phyloP scores from a whole-genome alignment of 2,329 filamentous ascomycete species.

The Neonectria sp. region DNA sequence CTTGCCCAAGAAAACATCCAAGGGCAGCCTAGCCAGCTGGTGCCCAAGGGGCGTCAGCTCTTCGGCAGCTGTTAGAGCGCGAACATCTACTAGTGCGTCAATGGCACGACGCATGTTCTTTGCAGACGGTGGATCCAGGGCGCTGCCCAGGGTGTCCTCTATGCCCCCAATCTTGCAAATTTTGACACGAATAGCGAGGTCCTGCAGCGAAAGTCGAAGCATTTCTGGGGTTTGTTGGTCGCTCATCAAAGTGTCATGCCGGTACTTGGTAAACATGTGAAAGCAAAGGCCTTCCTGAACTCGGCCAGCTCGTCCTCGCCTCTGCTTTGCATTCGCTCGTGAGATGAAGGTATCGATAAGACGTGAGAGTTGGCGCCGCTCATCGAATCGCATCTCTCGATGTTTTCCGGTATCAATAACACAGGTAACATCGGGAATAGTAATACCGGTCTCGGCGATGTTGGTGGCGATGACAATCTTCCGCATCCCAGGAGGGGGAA shows the following conservation, averaged over 20 bases:
- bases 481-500: conserved; percentile 84
- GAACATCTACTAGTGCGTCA: conserved; percentile 93
- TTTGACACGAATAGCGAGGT: conserved; percentile 95
- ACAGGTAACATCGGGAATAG: conserved; percentile 97
- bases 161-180: conserved; percentile 97
- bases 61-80: conserved; percentile 85
- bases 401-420: conserved; percentile 98
- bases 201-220: conserved; percentile 92
- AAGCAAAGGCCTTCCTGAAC: conserved; percentile 97
- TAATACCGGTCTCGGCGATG: conserved; percentile 98
- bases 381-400: conserved; percentile 97
- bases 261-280: conserved; percentile 92
- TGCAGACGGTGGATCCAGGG: conserved; percentile 88
- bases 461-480: conserved; percentile 99
- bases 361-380: conserved; percentile 89
- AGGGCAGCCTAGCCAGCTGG: conserved; percentile 88
- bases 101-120: conserved; percentile 96
- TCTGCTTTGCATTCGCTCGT: conserved; percentile 94
- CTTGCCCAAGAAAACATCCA: conserved; percentile 96
- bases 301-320: conserved; percentile 92
- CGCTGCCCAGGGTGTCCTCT: conserved; percentile 88
- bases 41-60: conserved; percentile 89
- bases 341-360: conserved; percentile 97
- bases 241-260: conserved; percentile 87
- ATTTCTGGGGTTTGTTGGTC: conserved; percentile 98